Conservation (phyloP, 768 basidiomycete genomes). For the Wakefieldia striispora region DNA sequence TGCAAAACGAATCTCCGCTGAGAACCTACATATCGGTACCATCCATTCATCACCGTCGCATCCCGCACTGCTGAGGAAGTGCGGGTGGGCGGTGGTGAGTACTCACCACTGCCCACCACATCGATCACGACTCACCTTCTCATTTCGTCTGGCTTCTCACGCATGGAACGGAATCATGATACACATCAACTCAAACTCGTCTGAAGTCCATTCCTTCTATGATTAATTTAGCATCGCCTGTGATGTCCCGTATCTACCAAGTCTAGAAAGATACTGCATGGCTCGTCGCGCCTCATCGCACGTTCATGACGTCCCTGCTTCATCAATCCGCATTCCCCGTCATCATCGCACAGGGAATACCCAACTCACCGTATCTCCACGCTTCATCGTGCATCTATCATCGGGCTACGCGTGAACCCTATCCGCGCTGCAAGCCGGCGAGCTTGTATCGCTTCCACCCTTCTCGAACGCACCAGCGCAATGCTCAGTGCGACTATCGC, state of each 20-base stretch:
- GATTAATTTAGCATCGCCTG: too few species aligned
- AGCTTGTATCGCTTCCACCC: conserved; percentile 71
- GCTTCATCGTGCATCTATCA: conserved; percentile 10
- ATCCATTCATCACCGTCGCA: conserved; percentile 11
- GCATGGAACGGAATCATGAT: too few species aligned
- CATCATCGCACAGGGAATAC: background rate
- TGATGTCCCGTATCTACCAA: background rate
- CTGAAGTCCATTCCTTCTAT: too few species aligned
- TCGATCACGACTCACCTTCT: background rate
- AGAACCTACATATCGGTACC: too few species aligned
- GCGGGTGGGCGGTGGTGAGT: too few species aligned
- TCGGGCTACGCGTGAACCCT: conserved; percentile 52
- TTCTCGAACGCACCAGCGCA: conserved; percentile 65
- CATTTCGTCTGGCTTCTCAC: too few species aligned
- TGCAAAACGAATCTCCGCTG: too few species aligned
- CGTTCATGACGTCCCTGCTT: background rate
- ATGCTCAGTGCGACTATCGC: conserved; percentile 62
- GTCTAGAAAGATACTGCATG: background rate
- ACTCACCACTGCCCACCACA: background rate
- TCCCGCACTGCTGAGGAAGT: background rate
- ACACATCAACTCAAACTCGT: too few species aligned
- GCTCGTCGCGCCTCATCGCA: background rate
- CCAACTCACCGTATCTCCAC: conserved; percentile 4
- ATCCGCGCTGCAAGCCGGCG: conserved; percentile 84
- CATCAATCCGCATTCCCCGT: background rate